A percentile compares a stretch with the other conserved stretches of the same genome.
phyloP scores from a whole-genome alignment of 1,139 yeast species.

The Insectozyma bohioensis region DNA sequence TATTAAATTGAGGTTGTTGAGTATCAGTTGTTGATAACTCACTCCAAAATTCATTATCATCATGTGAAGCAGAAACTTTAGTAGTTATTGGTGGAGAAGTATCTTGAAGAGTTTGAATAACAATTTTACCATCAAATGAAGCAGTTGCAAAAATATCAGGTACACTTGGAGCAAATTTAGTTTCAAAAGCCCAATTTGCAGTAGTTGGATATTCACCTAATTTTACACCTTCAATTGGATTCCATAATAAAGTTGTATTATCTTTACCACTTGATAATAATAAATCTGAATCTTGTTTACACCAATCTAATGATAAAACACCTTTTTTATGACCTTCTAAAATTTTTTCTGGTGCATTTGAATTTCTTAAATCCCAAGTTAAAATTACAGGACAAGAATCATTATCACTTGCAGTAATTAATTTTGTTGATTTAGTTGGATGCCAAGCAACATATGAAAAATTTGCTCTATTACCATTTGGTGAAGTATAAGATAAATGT shows the following conservation, averaged over 20 bases:
- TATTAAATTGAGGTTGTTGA: constrained; percentile 66
- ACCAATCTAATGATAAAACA: constrained; percentile 90
- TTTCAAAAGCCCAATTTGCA: constrained; percentile 91
- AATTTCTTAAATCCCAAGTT: constrained; percentile 93
- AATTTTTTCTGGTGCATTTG: constrained; percentile 80
- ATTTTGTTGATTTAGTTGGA: constrained; percentile 77
- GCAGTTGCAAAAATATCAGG: constrained; percentile 95
- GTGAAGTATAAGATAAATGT: constrained; percentile 67
- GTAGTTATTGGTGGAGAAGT: constrained; percentile 55
- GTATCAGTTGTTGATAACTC: constrained; percentile 71
- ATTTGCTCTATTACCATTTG: constrained; percentile 51
- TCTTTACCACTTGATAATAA: constrained; percentile 91
- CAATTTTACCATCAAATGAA: constrained; percentile 85
- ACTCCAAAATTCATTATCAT: constrained; percentile 79
- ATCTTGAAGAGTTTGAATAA: constrained; percentile 86
- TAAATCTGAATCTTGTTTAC: constrained; percentile 74
- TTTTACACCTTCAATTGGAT: constrained; percentile 68
- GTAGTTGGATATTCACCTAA: constrained; percentile 89
- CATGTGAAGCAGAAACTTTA: constrained; percentile 49
- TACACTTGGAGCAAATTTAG: constrained; percentile 80
- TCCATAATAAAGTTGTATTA: constrained; percentile 86
- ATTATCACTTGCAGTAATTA: constrained; percentile 83
- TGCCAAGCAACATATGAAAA: constrained; percentile 83
- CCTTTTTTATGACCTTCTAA: constrained; percentile 86
- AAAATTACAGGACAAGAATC: constrained; percentile 80